phyloP scores from a whole-genome alignment of 257 asterid species.

The Solanum paucissectum region DNA sequence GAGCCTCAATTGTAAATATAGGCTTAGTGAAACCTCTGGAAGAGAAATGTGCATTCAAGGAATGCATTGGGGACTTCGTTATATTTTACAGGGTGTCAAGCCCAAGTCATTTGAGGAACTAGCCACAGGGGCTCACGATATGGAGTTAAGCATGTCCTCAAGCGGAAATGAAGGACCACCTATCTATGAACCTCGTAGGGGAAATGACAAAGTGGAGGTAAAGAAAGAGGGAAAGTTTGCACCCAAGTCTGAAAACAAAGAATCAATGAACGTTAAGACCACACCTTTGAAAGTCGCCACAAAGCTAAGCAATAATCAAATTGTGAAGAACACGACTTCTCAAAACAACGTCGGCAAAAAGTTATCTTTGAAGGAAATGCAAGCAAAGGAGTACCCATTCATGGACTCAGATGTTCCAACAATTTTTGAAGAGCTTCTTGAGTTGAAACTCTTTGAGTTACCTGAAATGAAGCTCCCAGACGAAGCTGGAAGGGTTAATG shows the following conservation, averaged over 20 bases:
- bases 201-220: neutral
- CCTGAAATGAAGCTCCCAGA: neutral
- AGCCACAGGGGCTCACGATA: too few species aligned
- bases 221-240: neutral
- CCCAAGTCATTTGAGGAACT: too few species aligned
- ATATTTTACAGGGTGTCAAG: too few species aligned
- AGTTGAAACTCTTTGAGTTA: too few species aligned
- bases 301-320: neutral
- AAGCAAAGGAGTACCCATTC: neutral
- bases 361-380: neutral
- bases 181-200: neutral
- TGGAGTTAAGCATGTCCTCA: too few species aligned
- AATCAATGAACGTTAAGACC: neutral
- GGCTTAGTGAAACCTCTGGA: too few species aligned
- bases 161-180: neutral
- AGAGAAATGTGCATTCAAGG: too few species aligned
- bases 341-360: fast-evolving
- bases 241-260: neutral
- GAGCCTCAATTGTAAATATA: too few species aligned
- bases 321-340: neutral
- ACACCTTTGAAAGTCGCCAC: neutral
- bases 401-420: neutral
- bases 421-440: neutral
- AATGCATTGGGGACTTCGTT: too few species aligned
- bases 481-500: neutral